Conservation (phyloP, 768 basidiomycete genomes). For the Amanita exitialis region DNA sequence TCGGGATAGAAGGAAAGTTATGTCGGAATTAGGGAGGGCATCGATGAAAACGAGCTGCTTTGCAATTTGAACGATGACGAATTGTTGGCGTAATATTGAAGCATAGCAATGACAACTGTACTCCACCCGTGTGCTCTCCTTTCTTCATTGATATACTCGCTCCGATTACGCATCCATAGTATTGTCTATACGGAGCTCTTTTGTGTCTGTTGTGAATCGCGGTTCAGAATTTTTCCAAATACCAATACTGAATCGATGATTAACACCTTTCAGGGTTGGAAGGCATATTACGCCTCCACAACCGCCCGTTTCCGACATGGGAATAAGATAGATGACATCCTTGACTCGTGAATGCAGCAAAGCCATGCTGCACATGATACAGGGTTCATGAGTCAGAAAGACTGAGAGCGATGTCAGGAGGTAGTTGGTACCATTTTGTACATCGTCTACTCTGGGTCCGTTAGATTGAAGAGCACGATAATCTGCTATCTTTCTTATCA, state of each 20-base stretch:
- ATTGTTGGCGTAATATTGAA: conserved; percentile 37
- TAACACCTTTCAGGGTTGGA: conserved; percentile 75
- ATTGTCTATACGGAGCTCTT: conserved; percentile 18
- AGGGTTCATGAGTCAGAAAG: conserved; percentile 94
- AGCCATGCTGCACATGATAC: conserved; percentile 97
- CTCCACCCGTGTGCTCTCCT: conserved; percentile 14
- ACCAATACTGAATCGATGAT: conserved; percentile 76
- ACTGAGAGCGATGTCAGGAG: conserved; percentile 77
- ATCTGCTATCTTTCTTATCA: conserved; percentile 58
- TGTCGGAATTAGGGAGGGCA: conserved; percentile 17
- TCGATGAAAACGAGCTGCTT: conserved; percentile 35
- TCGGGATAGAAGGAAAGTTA: conserved; percentile 32
- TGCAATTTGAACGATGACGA: too few relatives aligned
- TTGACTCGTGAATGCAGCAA: conserved; percentile 90
- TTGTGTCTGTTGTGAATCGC: conserved; percentile 9
- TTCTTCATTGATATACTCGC: too few relatives aligned
- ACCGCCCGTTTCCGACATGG: conserved; percentile 76
- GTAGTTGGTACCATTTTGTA: conserved; percentile 68
- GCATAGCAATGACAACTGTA: conserved; percentile 48
- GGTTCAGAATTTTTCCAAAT: conserved; percentile 39
- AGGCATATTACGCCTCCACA: conserved; percentile 72
- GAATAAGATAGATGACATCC: conserved; percentile 65
- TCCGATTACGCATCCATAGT: conserved; percentile 27
- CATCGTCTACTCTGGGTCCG: not conserved
- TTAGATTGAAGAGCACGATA: conserved; percentile 24